phyloP scores from a whole-genome alignment of 805 yeast species.

The Starmerella geochares region DNA sequence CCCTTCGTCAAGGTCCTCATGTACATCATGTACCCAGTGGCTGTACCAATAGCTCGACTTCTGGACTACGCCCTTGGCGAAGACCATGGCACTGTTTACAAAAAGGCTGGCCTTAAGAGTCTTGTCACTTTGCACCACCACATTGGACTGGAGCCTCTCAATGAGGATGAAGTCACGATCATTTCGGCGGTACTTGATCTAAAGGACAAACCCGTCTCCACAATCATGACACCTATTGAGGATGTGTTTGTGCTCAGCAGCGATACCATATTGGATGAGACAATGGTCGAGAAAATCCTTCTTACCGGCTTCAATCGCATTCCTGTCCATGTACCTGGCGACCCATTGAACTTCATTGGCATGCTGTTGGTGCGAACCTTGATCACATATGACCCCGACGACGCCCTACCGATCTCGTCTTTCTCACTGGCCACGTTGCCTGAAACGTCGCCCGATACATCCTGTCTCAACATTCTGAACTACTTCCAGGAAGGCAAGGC shows the following conservation, averaged over 20 bases:
- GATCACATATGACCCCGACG: slow-evolving; percentile 95
- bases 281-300: slow-evolving; percentile 76
- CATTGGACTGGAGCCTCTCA: slow-evolving; percentile 89
- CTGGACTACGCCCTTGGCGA: slow-evolving; percentile 80
- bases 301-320: slow-evolving; percentile 91
- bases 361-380: slow-evolving; percentile 87
- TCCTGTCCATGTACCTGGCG: slow-evolving; percentile 83
- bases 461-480: slow-evolving; percentile 85
- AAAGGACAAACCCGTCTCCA: slow-evolving; percentile 77
- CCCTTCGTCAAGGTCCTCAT: slow-evolving; percentile 78
- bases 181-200: slow-evolving; percentile 87
- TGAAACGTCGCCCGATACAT: slow-evolving; percentile 82
- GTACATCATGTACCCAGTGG: slow-evolving; percentile 85
- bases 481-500: slow-evolving; percentile 97
- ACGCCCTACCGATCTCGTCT: slow-evolving; percentile 78
- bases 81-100: slow-evolving; percentile 91
- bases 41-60: slow-evolving; percentile 76
- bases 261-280: slow-evolving; percentile 71
- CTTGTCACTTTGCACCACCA: slow-evolving; percentile 85
- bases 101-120: slow-evolving; percentile 85
- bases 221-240: slow-evolving; percentile 89
- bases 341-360: slow-evolving; percentile 84
- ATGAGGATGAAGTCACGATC: slow-evolving; percentile 91
- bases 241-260: slow-evolving; percentile 83
- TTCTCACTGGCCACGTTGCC: slow-evolving; percentile 95